Base-by-base conservation (phyloP, 1,284 basidiomycete genomes). In the Ganoderma meredithae region DNA sequence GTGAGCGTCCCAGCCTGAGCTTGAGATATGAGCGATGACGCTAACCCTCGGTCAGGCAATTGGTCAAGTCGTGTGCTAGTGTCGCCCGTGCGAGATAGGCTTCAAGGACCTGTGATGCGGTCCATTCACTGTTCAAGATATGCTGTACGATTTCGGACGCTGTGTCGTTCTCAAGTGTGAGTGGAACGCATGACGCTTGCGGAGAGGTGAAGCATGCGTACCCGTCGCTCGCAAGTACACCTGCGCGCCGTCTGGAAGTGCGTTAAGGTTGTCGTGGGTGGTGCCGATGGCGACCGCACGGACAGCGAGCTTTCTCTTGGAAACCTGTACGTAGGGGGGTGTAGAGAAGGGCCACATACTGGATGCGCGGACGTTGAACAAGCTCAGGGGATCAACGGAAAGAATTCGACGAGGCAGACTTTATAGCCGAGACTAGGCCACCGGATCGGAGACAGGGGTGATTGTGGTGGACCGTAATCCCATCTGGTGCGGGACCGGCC, bases 41-140 rank as follows among this genome's bases (percentile, higher is more conserved):
- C 58, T 6, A 22, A 91, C 92, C 85, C 83, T 96, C 95, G 2
- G 94, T 95, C 33, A 95, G 73, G 76, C 91, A 93, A 75, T 95
- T 96, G 5, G 90, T 91, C 55, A 81, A 80, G 56, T 81, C 79
- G 39, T 96, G 93, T 0, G 91, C 90, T 39, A 84, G 77, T 1
- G 82, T 84, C 0, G 94, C 88, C 4, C 89, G 86, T 0, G 86
- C 82, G 68, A 95, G 90, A 79, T 88, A 96, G 36, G 92, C 92
- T 63, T 90, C 86, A 8, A 95, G 79, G 8, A 95, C 91, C 61
- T 85, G 81, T 1, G 84, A 85, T 10, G 94, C 89, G 0, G 91
- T 95, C 93, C 94, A 96, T 78, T 86, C 81, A 9, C 87, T 83
- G 4, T 78, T 80, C 68, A 83, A 76, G 59, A 93, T 92, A 59